Percentiles rank a stretch among this genome's conserved stretches.
Evolutionary conservation across 306 rosid species (phyloP).

Genomic region (Delonix regia): DNA sequence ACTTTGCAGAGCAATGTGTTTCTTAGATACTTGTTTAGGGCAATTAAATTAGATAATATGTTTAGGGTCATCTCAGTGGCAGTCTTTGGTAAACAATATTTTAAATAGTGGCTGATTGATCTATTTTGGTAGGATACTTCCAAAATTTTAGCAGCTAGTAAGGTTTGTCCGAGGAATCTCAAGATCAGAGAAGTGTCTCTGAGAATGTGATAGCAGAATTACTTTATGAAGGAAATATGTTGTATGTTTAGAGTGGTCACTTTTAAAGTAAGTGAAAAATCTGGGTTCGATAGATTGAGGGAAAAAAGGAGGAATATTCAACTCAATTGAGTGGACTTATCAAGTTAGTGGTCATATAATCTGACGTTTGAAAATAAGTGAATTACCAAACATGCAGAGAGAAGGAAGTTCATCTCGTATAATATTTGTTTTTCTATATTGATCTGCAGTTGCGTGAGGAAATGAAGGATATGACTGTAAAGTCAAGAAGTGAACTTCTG

Average conservation of each 20-base stretch:
- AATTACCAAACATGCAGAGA: no score
- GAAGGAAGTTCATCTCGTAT: no score
- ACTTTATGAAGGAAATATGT: background rate
- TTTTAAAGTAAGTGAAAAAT: no score
- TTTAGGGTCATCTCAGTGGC: constrained; percentile 35
- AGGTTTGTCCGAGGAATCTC: background rate
- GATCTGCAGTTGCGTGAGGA: no score
- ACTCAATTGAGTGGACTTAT: no score
- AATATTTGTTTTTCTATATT: no score
- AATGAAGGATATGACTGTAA: no score
- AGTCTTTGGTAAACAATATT: constrained; percentile 23
- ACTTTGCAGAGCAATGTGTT: constrained; percentile 28
- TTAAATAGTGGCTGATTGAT: constrained; percentile 32
- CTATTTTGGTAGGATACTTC: constrained; percentile 11
- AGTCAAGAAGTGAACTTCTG: no score
- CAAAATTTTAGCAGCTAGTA: background rate
- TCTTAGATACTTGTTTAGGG: constrained; percentile 21
- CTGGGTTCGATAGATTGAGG: no score
- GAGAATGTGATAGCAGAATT: background rate
- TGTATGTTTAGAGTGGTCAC: background rate
- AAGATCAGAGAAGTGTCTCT: background rate
- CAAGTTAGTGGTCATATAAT: no score
- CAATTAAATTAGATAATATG: constrained; percentile 31
- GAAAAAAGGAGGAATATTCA: no score
- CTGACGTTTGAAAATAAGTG: no score